Percentiles rank a stretch among this genome's conserved stretches.
These are phyloP conservation scores for Spongispora temasekensis DNA, from an alignment of 1,284 basidiomycete species.

Conservation along the genomic window DNA sequence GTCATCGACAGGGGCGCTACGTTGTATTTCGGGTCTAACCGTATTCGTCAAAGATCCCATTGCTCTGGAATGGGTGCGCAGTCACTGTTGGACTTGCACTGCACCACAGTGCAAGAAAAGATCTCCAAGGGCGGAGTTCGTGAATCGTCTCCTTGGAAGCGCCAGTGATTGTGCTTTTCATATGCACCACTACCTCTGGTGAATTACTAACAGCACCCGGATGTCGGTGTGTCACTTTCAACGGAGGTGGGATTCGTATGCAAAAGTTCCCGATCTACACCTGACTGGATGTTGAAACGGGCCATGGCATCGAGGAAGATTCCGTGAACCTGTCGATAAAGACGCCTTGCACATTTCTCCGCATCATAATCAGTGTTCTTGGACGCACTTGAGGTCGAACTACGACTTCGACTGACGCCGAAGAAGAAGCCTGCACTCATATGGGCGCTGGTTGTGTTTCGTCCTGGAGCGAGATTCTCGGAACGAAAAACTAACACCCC, in stretches of 20 bases:
- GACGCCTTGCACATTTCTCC: neutral
- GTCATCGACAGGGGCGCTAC: conserved; percentile 20
- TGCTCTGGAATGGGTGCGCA: conserved; percentile 8
- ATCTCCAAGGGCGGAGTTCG: conserved; percentile 5
- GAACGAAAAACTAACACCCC: neutral
- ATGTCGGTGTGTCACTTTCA: too few relatives aligned
- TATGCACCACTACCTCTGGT: conserved; percentile 1
- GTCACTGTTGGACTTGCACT: conserved; percentile 7
- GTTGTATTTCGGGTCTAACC: conserved; percentile 12
- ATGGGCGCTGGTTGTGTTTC: neutral
- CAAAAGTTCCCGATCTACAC: too few relatives aligned
- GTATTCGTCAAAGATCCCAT: conserved; percentile 8
- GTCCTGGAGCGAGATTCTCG: neutral
- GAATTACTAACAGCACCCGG: neutral
- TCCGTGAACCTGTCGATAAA: conserved; percentile 1
- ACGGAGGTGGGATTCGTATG: too few relatives aligned
- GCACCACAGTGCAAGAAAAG: neutral
- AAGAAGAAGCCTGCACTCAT: neutral
- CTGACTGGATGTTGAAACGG: too few relatives aligned
- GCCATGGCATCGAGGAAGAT: neutral
- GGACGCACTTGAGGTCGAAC: conserved; percentile 21
- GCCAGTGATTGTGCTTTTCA: neutral
- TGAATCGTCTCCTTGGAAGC: neutral
- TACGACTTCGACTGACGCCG: conserved; percentile 5
- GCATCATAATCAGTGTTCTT: neutral